These are phyloP conservation scores for Fusarium sororula DNA, from an alignment of 2,329 filamentous ascomycete genomes.

Conservation along the genomic window DNA sequence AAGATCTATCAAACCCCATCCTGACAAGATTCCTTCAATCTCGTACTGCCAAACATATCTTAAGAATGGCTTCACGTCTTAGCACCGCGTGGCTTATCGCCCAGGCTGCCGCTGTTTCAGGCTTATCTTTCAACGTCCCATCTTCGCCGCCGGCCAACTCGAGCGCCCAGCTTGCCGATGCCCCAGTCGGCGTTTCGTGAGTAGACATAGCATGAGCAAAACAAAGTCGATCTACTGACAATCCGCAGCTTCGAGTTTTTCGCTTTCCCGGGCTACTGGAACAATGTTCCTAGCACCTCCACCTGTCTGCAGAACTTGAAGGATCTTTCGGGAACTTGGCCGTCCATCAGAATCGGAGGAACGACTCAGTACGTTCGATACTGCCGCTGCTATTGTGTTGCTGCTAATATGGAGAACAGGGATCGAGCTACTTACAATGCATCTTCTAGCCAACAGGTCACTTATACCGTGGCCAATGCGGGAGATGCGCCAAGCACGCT, in stretches of 20 bases:
- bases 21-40: not conserved
- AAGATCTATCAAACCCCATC: not conserved
- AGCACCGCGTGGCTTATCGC: not conserved
- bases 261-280: not conserved
- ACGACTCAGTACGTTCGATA: not conserved
- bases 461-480: not conserved
- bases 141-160: not conserved
- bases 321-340: not conserved
- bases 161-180: not conserved
- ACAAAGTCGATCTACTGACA: fast-evolving
- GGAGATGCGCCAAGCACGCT: not conserved
- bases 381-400: fast-evolving
- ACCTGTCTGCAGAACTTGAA: not conserved
- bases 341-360: not conserved
- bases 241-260: not conserved
- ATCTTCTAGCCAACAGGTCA: not conserved
- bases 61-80: not conserved
- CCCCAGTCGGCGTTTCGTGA: not conserved
- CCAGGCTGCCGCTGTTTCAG: not conserved
- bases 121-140: not conserved
- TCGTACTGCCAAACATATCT: too few relatives aligned
- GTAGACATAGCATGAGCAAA: fast-evolving
- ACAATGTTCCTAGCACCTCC: not conserved
- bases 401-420: not conserved
- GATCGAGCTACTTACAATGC: not conserved